Evolutionary conservation across 768 basidiomycete species (phyloP).

Genomic region (Termitomyces sp.): DNA sequence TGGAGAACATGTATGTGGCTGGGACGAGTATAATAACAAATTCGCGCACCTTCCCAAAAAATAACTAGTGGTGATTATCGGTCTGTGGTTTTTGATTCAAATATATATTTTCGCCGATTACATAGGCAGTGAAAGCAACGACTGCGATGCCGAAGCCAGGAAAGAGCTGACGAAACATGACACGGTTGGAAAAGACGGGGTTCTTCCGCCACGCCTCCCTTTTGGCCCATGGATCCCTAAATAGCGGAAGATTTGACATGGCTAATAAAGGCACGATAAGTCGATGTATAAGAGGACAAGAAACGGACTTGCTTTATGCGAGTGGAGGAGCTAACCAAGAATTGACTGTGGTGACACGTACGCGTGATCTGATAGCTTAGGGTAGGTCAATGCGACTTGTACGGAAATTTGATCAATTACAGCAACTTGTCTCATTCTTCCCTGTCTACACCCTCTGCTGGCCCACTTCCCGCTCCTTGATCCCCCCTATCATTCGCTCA

Average conservation of each 20-base stretch:
- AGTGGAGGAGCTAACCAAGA: neutral
- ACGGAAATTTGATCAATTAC: constrained; percentile 32
- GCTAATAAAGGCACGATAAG: constrained; percentile 13
- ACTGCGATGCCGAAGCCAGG: constrained; percentile 94
- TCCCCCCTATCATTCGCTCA: constrained; percentile 3
- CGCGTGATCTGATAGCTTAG: constrained; percentile 41
- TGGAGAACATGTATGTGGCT: neutral
- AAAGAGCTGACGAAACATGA: constrained; percentile 87
- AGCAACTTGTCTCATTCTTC: constrained; percentile 24
- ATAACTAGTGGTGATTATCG: constrained; percentile 21
- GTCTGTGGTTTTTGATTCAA: constrained; percentile 27
- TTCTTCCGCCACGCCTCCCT: constrained; percentile 89
- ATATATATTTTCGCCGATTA: constrained; percentile 74
- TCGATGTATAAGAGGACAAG: constrained; percentile 3
- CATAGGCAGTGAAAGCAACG: constrained; percentile 89
- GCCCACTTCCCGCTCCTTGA: constrained; percentile 14
- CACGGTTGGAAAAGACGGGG: constrained; percentile 80
- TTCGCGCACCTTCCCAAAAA: constrained; percentile 7
- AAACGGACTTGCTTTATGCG: constrained; percentile 10
- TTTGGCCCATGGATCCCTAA: constrained; percentile 93
- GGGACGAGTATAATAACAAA: neutral
- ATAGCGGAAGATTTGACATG: constrained; percentile 67
- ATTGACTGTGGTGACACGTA: constrained; percentile 1
- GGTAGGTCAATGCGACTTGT: constrained; percentile 48
- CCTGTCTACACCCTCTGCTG: constrained; percentile 13